Evolutionary conservation across 2,329 filamentous ascomycete genomes (phyloP).

Genomic region (Fusarium burgessii): DNA sequence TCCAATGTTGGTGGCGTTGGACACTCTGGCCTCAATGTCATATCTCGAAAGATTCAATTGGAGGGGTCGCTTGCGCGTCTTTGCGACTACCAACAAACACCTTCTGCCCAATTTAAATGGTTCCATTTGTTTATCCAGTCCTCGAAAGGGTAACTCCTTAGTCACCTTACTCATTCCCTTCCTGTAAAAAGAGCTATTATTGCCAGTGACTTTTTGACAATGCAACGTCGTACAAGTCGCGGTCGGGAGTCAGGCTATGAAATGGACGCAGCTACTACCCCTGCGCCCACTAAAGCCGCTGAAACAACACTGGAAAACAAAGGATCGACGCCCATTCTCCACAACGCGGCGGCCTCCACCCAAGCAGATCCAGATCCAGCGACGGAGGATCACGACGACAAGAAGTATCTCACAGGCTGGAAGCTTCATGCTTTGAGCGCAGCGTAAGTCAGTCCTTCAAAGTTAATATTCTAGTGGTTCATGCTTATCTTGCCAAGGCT

Average conservation of each 20-base stretch:
- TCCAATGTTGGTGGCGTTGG: not conserved
- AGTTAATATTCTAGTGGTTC: fast-evolving
- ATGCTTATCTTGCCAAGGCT: not conserved
- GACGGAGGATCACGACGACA: not conserved
- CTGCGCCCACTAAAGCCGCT: fast-evolving
- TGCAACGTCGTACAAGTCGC: not conserved
- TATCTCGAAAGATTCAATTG: not conserved
- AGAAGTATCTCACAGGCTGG: slow-evolving; percentile 2
- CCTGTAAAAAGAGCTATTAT: not conserved
- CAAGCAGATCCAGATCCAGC: no score
- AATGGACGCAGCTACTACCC: not conserved
- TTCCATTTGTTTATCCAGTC: not conserved
- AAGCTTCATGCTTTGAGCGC: not conserved
- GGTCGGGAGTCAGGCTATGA: not conserved
- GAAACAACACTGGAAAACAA: not conserved
- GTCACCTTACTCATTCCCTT: no score
- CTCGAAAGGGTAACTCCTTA: no score
- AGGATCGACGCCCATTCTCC: not conserved
- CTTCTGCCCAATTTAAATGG: not conserved
- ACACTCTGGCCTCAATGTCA: not conserved
- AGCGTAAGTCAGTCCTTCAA: not conserved
- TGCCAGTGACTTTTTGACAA: fast-evolving
- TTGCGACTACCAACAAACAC: not conserved
- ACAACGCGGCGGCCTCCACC: not conserved
- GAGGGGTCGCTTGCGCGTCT: not conserved